phyloP scores from a whole-genome alignment of 768 basidiomycete species.

The Boletus bicolor region DNA sequence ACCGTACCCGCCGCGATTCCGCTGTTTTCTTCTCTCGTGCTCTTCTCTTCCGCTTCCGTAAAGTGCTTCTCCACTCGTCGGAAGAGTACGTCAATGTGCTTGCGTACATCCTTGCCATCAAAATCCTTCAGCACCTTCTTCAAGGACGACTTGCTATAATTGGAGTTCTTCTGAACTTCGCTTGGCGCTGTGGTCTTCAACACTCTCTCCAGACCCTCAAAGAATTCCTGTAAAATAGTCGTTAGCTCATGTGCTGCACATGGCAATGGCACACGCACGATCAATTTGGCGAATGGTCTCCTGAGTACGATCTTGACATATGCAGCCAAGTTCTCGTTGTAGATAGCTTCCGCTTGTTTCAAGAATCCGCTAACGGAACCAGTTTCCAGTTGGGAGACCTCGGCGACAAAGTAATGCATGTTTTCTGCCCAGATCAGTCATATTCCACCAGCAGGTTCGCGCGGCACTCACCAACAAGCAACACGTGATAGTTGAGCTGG shows the following conservation, averaged over 20 bases:
- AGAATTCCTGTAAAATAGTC: slow-evolving; percentile 69
- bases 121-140: slow-evolving; percentile 86
- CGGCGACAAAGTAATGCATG: slow-evolving; percentile 91
- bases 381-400: slow-evolving; percentile 69
- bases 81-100: slow-evolving; percentile 80
- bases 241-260: slow-evolving; percentile 1
- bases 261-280: slow-evolving; percentile 49
- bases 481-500: slow-evolving; percentile 93
- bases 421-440: slow-evolving; percentile 60
- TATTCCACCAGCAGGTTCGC: background rate
- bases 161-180: slow-evolving; percentile 72
- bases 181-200: slow-evolving; percentile 73
- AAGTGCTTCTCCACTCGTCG: slow-evolving; percentile 97
- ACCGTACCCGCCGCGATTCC: slow-evolving; percentile 59
- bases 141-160: slow-evolving; percentile 72
- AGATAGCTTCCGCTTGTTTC: slow-evolving; percentile 74
- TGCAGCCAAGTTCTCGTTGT: slow-evolving; percentile 82
- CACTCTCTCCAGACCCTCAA: slow-evolving; percentile 88
- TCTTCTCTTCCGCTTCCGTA: slow-evolving; percentile 71
- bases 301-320: slow-evolving; percentile 88
- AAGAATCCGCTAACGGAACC: slow-evolving; percentile 60
- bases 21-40: slow-evolving; percentile 51
- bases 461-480: slow-evolving; percentile 74
- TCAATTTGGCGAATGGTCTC: slow-evolving; percentile 80
- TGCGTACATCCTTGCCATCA: slow-evolving; percentile 84